These are phyloP conservation scores for Malassezia nana DNA, from an alignment of 1,284 basidiomycete genomes.

Conservation along the genomic window DNA sequence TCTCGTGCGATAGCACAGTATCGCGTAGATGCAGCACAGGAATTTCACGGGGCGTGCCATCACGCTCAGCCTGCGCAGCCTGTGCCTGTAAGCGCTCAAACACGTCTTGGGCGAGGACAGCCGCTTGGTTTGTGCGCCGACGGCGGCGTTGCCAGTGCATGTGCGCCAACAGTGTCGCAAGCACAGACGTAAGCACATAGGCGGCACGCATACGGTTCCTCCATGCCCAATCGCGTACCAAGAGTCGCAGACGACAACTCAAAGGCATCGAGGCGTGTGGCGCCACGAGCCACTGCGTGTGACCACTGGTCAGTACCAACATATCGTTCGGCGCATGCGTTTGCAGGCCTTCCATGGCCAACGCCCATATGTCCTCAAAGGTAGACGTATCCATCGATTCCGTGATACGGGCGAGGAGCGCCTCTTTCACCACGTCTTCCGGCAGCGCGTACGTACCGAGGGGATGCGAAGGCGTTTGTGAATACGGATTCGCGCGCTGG, in stretches of 20 bases:
- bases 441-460: slow-evolving; percentile 24
- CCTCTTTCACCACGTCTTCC: slow-evolving; percentile 10
- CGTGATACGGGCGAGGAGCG: slow-evolving; percentile 19
- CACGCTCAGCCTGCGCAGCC: slow-evolving; percentile 9
- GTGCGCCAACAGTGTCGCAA: neutral
- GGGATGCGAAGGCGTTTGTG: slow-evolving; percentile 17
- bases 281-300: slow-evolving; percentile 4
- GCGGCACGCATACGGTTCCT: slow-evolving; percentile 1
- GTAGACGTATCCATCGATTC: slow-evolving; percentile 22
- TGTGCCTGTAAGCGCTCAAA: slow-evolving; percentile 30
- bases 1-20: slow-evolving; percentile 70
- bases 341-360: slow-evolving; percentile 33
- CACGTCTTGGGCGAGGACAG: slow-evolving; percentile 17
- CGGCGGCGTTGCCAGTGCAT: slow-evolving; percentile 20
- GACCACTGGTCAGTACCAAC: neutral
- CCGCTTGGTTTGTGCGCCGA: slow-evolving; percentile 9
- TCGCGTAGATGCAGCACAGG: slow-evolving; percentile 68
- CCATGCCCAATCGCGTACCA: slow-evolving; percentile 6
- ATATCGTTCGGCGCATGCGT: slow-evolving; percentile 7
- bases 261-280: slow-evolving; percentile 7
- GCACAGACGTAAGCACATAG: neutral
- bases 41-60: neutral
- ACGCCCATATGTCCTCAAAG: slow-evolving; percentile 35
- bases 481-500: slow-evolving; percentile 22
- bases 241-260: slow-evolving; percentile 10